Percentiles rank a stretch among this genome's conserved stretches.
Evolutionary conservation across 148 eudicot genomes (phyloP).

Genomic region (Diospyros lotus): DNA sequence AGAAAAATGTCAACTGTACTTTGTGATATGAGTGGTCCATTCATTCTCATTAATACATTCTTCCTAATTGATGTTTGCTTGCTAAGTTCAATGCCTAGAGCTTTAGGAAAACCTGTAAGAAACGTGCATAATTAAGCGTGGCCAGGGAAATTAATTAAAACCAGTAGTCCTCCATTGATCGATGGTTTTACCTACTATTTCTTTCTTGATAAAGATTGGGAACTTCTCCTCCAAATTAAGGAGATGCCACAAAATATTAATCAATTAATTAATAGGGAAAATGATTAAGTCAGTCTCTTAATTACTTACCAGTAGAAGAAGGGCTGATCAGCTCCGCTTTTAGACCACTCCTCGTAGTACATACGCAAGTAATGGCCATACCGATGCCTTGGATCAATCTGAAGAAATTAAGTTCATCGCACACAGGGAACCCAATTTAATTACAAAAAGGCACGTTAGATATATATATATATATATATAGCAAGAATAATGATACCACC

Average conservation of each 20-base stretch:
- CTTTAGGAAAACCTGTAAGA: too few species aligned
- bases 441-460: too few species aligned
- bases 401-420: constrained; percentile 1
- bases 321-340: constrained; percentile 72
- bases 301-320: constrained; percentile 84
- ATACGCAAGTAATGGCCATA: constrained; percentile 85
- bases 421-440: too few species aligned
- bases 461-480: too few species aligned
- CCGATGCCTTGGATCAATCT: constrained; percentile 97
- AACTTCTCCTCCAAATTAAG: background rate
- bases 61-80: too few species aligned
- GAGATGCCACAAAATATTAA: background rate
- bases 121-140: too few species aligned
- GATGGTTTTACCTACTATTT: background rate
- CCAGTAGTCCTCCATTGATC: too few species aligned
- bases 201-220: background rate
- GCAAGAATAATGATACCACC: too few species aligned
- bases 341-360: constrained; percentile 83
- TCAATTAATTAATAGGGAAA: background rate
- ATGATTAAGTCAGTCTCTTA: background rate
- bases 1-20: background rate
- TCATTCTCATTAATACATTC: too few species aligned
- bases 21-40: background rate
- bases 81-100: too few species aligned
- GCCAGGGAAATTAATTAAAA: too few species aligned